phyloP scores from a whole-genome alignment of 2,329 filamentous ascomycete genomes.

The Apiospora malaysiana region DNA sequence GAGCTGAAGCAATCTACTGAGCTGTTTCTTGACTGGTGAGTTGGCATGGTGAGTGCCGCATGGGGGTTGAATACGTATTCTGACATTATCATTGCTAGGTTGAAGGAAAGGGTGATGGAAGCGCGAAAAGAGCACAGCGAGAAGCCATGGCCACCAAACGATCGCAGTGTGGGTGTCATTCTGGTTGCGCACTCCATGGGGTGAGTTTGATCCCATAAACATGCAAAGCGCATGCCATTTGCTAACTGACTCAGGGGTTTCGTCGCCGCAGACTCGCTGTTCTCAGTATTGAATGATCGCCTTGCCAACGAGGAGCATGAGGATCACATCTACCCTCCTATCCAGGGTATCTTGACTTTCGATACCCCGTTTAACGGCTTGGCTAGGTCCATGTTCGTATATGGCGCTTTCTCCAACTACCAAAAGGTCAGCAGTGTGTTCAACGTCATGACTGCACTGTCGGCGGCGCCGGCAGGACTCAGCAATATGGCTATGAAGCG shows the following conservation, averaged over 20 bases:
- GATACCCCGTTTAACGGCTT: slow-evolving; percentile 83
- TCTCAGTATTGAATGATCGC: slow-evolving; percentile 72
- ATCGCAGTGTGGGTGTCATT: slow-evolving; percentile 80
- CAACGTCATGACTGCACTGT: slow-evolving; percentile 50
- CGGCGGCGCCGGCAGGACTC: neutral
- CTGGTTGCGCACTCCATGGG: slow-evolving; percentile 86
- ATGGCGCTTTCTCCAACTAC: slow-evolving; percentile 65
- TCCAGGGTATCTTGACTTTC: slow-evolving; percentile 81
- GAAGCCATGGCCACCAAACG: slow-evolving; percentile 77
- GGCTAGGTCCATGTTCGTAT: slow-evolving; percentile 64
- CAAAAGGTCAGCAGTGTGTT: slow-evolving; percentile 62
- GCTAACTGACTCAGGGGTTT: slow-evolving; percentile 62
- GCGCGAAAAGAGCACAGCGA: slow-evolving; percentile 71
- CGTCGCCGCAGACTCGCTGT: slow-evolving; percentile 81
- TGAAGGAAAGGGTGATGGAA: slow-evolving; percentile 82
- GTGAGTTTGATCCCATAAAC: slow-evolving; percentile 38
- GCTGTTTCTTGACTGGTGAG: slow-evolving; percentile 52
- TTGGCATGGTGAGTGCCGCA: too few relatives aligned
- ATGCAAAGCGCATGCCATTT: neutral
- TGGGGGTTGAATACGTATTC: neutral
- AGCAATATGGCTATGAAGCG: slow-evolving; percentile 4
- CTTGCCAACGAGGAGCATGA: slow-evolving; percentile 45
- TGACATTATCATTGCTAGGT: slow-evolving; percentile 52
- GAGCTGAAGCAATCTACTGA: slow-evolving; percentile 60
- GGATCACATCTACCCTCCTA: slow-evolving; percentile 72